Evolutionary conservation across 768 basidiomycete species (phyloP), one percentile per base, ranked within the genome.

Genomic region (Russula brevipes): DNA sequence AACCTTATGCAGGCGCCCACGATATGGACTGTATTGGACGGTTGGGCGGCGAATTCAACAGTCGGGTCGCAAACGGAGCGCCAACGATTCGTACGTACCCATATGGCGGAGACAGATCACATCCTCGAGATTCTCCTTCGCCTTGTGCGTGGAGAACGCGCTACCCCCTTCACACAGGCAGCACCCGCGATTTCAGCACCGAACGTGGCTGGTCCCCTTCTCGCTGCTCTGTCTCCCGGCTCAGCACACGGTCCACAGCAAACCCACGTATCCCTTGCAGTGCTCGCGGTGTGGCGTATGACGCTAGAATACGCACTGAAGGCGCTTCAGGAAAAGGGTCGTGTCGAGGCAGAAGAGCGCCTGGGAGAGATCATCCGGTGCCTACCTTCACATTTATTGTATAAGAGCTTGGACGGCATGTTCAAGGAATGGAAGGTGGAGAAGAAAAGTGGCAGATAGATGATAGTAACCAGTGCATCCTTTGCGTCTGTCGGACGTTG

Each of bases 221-320:
- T 89, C 11, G 77, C 85, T 50, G 89, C 89, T 41, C 78, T 91
- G 54, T 77, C 83, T 5, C 84, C 82, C n/a, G 85, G 85, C 46
- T 89, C 91, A 4, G 84, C 90, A 12, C 91, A 94, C 70, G 87
- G 86, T 19, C 80, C 85, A 45, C 91, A 95, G 70, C 96, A 99
- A 76, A 98, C 94, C 1, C 94, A 95, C 68, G 89, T 96, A 30
- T 92, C 92, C 9, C 82, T 98, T 38, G 94, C 95, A 9, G 90
- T 98, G 11, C 79, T 98, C 55, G 93, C 94, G 14, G 83, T 98
- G 74, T 94, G 93, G 77, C 82, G 89, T 31, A 83, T 98, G 78
- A 79, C 88, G 6, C 77, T 87, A 54, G 92, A 94, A 67, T 94
- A 87, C 71, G 94, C 93, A 6, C 78, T 81, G 72, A 87, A 86